Evolutionary conservation across 2,329 filamentous ascomycete genomes (phyloP).

Genomic region (Chalara sp.): DNA sequence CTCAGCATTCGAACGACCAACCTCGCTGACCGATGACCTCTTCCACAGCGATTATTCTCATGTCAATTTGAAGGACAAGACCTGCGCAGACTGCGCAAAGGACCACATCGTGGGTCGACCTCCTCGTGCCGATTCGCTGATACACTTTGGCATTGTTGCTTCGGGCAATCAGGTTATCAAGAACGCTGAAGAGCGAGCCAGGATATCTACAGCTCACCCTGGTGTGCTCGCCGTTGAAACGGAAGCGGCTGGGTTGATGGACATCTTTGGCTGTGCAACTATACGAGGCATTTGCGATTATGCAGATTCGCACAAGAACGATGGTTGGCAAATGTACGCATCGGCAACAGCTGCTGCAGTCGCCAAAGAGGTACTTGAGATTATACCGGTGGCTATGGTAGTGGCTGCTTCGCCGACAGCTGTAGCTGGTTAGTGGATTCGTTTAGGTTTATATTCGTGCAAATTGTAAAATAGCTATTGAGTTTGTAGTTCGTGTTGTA

Average conservation of each 20-base stretch:
- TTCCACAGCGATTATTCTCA: conserved; percentile 21
- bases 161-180: conserved; percentile 27
- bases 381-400: too few species aligned
- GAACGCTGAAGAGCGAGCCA: conserved; percentile 17
- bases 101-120: conserved; percentile 6
- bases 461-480: too few species aligned
- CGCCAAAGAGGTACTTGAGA: conserved; percentile 12
- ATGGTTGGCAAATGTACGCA: conserved; percentile 30
- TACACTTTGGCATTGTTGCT: conserved; percentile 21
- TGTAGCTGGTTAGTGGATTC: too few species aligned
- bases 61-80: conserved; percentile 3
- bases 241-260: conserved; percentile 24
- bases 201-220: conserved; percentile 1
- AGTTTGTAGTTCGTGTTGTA: too few species aligned
- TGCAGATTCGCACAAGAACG: conserved; percentile 27
- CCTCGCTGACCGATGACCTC: conserved; percentile 14
- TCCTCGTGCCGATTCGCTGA: background rate
- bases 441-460: too few species aligned
- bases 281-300: conserved; percentile 30
- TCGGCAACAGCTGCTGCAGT: conserved; percentile 28
- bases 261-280: conserved; percentile 25
- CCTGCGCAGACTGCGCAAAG: background rate
- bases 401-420: too few species aligned
- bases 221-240: conserved; percentile 15
- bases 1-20: conserved; percentile 9